Evolutionary conservation across 164 flowering plant species (phyloP).

Genomic region (Tetracentron sinense): DNA sequence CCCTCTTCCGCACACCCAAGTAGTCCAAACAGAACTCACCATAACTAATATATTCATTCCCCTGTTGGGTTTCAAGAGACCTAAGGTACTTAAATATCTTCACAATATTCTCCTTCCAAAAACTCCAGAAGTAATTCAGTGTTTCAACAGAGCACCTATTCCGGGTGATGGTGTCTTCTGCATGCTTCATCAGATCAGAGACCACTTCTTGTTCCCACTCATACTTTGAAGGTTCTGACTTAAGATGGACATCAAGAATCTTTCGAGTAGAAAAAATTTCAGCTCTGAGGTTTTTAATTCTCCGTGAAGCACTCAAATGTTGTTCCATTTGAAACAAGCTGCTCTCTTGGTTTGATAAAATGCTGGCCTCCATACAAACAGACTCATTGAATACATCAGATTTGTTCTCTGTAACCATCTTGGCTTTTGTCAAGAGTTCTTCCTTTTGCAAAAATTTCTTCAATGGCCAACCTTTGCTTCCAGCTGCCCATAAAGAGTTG

Average conservation of each 20-base stretch:
- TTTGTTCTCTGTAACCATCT: constrained; percentile 26
- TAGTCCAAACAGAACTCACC: constrained; percentile 48
- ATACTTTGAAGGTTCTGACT: constrained; percentile 26
- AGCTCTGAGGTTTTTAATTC: constrained; percentile 25
- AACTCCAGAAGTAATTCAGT: constrained; percentile 48
- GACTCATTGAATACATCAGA: constrained; percentile 24
- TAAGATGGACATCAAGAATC: constrained; percentile 48
- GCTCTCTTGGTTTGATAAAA: constrained; percentile 29
- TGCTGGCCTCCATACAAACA: constrained; percentile 29
- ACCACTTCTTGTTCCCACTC: constrained; percentile 33
- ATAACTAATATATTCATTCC: constrained; percentile 8
- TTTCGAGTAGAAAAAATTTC: constrained; percentile 40
- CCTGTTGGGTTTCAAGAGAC: constrained; percentile 14
- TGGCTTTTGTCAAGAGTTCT: constrained; percentile 40
- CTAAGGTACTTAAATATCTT: constrained; percentile 31
- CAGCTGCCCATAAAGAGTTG: constrained; percentile 44
- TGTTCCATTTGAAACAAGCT: constrained; percentile 25
- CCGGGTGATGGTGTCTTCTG: constrained; percentile 16
- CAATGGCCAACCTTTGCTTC: constrained; percentile 58
- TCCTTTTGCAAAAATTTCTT: constrained; percentile 38
- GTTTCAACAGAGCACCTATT: constrained; percentile 35
- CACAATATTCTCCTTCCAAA: constrained; percentile 35
- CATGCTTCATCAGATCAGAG: constrained; percentile 16
- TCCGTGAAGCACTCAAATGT: constrained; percentile 23
- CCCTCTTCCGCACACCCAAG: constrained; percentile 44